Evolutionary conservation across 139 green algal genomes (phyloP).

Genomic region (Chlamydomonas sp.): DNA sequence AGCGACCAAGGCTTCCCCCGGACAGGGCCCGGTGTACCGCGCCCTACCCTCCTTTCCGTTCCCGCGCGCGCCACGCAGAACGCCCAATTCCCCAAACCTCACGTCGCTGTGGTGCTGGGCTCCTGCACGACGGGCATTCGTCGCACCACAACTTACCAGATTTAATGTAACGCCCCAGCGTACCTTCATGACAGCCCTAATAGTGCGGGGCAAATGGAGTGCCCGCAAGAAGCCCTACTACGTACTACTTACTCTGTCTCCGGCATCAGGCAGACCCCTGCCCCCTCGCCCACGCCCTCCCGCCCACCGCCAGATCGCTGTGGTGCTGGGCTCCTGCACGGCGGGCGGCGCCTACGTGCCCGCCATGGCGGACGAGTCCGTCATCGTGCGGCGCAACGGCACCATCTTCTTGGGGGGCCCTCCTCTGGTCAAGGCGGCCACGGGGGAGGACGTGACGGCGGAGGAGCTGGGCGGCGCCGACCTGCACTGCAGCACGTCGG

Average conservation of each 20-base stretch:
- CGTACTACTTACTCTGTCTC: background rate
- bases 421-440: conserved; percentile 79
- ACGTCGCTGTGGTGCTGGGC: conserved; percentile 93
- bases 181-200: too few relatives aligned
- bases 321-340: conserved; percentile 94
- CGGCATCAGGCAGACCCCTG: background rate
- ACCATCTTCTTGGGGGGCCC: conserved; percentile 67
- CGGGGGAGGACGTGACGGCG: conserved; percentile 90
- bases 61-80: too few relatives aligned
- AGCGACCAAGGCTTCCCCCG: too few relatives aligned
- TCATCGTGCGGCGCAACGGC: conserved; percentile 79
- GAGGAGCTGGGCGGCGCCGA: conserved; percentile 92
- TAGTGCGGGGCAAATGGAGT: too few relatives aligned
- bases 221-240: too few relatives aligned
- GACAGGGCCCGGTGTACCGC: too few relatives aligned
- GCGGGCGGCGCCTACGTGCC: conserved; percentile 91
- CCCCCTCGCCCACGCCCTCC: background rate
- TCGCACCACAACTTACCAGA: too few relatives aligned
- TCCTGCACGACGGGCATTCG: conserved; percentile 87
- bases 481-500: conserved; percentile 84
- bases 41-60: too few relatives aligned
- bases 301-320: conserved; percentile 86
- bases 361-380: conserved; percentile 81
- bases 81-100: conserved; percentile 63
- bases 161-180: too few relatives aligned